Conservation (phyloP, 257 asterid genomes). For the Capsicum pubescens region DNA sequence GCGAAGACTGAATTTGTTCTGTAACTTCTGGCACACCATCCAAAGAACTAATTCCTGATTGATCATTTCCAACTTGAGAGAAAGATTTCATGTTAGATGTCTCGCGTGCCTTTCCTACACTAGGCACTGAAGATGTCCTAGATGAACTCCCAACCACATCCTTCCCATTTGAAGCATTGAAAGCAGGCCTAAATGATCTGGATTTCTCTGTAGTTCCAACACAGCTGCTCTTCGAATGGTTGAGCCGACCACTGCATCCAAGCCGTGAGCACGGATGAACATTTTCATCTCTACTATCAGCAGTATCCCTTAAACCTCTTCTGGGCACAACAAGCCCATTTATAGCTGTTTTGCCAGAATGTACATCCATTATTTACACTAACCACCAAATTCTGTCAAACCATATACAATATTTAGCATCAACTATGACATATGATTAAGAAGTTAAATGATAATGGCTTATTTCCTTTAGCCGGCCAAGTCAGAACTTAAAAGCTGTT, state of each 20-base stretch:
- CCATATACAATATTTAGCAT: constrained; percentile 5
- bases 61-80: constrained; percentile 41
- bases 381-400: constrained; percentile 29
- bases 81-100: constrained; percentile 43
- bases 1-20: constrained; percentile 33
- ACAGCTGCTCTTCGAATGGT: constrained; percentile 45
- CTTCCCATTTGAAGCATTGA: constrained; percentile 48
- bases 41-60: constrained; percentile 44
- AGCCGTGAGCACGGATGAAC: constrained; percentile 66
- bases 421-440: not conserved
- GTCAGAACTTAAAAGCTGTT: not conserved
- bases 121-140: constrained; percentile 34
- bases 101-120: constrained; percentile 37
- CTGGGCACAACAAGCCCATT: constrained; percentile 42
- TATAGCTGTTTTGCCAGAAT: constrained; percentile 50
- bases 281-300: constrained; percentile 43
- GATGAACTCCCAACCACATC: constrained; percentile 48
- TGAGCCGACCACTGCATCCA: constrained; percentile 84
- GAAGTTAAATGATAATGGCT: not conserved
- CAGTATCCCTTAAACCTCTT: constrained; percentile 47
- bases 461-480: not conserved
- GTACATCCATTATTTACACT: constrained; percentile 47
- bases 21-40: constrained; percentile 38
- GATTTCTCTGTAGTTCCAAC: constrained; percentile 50
- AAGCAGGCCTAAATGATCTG: constrained; percentile 44